Evolutionary conservation across 495 filamentous ascomycete species (phyloP), one percentile per base, ranked within the genome.

Genomic region (Podospora appendiculata): DNA sequence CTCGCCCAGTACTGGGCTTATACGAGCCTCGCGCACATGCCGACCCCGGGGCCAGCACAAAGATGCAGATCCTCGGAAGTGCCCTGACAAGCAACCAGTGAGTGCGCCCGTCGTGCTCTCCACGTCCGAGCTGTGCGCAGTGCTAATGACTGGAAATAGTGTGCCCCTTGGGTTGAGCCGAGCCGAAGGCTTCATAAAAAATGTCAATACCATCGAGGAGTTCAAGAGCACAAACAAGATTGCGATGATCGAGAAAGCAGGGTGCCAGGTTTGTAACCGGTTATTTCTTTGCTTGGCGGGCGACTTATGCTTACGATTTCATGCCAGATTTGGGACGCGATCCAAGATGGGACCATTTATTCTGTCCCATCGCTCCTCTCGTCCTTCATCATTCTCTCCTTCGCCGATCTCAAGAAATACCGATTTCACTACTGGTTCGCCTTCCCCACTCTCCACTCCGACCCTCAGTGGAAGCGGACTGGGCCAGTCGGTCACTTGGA

Each of bases 351-450:
- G 16, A 94, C 88, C 7, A 96, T 98, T 56, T 96, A 91, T 67
- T 91, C 89, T 10, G 88, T 89, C 33, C 93, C 94, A 11, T 95
- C 92, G 32, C 75, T 97, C 9, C 82, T 98, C 14, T 80, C 89
- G 1, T 90, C 87, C 8, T 97, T 96, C 68, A 71, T 84, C 8
- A 81, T 93, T 41, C 81, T 96, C 43, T 95, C 88, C n/a, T 98
- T 89, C 66, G 92, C 93, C 43, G 89, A 97, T 65, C 76, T 98
- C 18, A 98, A 98, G 71, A 95, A 90, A 63, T 96, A 96, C 70
- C 86, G 79, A 49, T 96, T 97, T 59, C 86, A 83, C 25, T 95
- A 96, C 68, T 91, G 91, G 81, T 96, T 96, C 66, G 93, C 82
- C 1, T 98, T 93, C 62, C 93, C 93, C 13, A 89, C 93, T 42